Percentiles rank a stretch among this genome's conserved stretches.
phyloP scores from a whole-genome alignment of 1,139 yeast genomes.

The Pichia sp. region DNA sequence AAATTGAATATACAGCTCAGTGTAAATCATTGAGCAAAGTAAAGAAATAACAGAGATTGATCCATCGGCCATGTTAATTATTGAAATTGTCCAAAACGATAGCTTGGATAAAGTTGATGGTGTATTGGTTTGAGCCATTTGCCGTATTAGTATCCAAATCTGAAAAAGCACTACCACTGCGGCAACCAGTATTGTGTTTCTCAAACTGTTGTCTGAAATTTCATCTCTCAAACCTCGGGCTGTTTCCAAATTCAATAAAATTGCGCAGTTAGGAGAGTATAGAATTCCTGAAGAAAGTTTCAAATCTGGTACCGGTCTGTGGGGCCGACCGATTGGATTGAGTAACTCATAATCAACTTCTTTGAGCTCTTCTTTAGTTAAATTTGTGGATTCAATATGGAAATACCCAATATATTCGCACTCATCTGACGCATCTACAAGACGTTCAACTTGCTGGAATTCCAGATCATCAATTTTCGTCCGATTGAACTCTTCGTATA shows the following conservation, averaged over 20 bases:
- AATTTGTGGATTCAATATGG: conserved; percentile 60
- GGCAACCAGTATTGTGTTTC: conserved; percentile 45
- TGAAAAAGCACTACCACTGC: conserved; percentile 46
- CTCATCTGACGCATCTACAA: conserved; percentile 38
- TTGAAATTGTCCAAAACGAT: conserved; percentile 56
- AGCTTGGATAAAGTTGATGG: conserved; percentile 76
- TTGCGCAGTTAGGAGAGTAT: conserved; percentile 89
- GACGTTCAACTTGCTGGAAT: conserved; percentile 33
- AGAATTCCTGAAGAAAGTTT: conserved; percentile 51
- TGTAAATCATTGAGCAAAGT: conserved; percentile 52
- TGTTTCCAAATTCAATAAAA: conserved; percentile 41
- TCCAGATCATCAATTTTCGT: conserved; percentile 38
- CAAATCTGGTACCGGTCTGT: conserved; percentile 53
- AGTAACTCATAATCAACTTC: conserved; percentile 67
- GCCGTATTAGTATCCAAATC: conserved; percentile 50
- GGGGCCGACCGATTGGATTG: conserved; percentile 74
- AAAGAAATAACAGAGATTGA: conserved; percentile 59
- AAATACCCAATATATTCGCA: conserved; percentile 74
- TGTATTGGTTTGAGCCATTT: conserved; percentile 66
- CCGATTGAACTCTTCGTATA: conserved; percentile 40
- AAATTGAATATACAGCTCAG: conserved; percentile 58
- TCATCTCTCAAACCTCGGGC: conserved; percentile 59
- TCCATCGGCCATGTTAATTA: conserved; percentile 63
- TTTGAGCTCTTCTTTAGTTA: conserved; percentile 48
- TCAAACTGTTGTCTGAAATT: conserved; percentile 41